Base-by-base conservation (phyloP, 176 grass and related monocot genomes). In the Triticum monococcum region DNA sequence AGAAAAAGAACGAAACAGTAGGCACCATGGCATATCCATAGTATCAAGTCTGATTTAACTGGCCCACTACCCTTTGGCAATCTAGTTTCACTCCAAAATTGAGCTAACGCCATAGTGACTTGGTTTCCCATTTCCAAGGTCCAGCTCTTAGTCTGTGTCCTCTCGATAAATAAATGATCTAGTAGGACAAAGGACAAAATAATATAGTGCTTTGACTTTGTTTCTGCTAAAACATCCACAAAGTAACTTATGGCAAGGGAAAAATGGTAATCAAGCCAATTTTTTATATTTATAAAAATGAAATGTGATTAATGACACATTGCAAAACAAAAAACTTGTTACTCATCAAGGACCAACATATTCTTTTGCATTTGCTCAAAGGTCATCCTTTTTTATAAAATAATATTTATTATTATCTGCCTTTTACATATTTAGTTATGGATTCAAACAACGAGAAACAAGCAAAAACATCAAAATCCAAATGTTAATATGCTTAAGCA, bases 391-490 rank as follows among this genome's bases (percentile, higher is more conserved):
- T 64, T 45, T 52, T 41, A 48, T 28, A 59, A 35, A 64, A 18
- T 26, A 48, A 9, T 16, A 73, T 16, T 36, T 50, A 13, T 57
- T 26, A 71, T 22, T 77, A 35, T 72, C n/a, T 22, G 13, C n/a
- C 9, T 32, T 72, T 76, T 62, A 75, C 14, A 77, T 30, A 84
- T 72, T 64, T 72, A 31, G 71, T 86, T 37, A 46, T 22, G 73
- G 22, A 71, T 75, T 78, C 26, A 72, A 88, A 50, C 41, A 45
- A 5, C 4, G 78, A 26, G 3, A 73, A 76, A 65, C 2, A 3
- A 84, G 24, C 66, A 92, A 83, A 8, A 72, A 59, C 35, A 72
- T 30, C 23, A 81, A 77, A 60, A 37, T 52, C 16, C 56, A 81
- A 16, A 56, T 79, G 80, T 8, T 23, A 88, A 59, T 84, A 77